These are phyloP conservation scores for Akanthomyces dipterigenus DNA, from an alignment of 2,329 filamentous ascomycete genomes.

Conservation along the genomic window DNA sequence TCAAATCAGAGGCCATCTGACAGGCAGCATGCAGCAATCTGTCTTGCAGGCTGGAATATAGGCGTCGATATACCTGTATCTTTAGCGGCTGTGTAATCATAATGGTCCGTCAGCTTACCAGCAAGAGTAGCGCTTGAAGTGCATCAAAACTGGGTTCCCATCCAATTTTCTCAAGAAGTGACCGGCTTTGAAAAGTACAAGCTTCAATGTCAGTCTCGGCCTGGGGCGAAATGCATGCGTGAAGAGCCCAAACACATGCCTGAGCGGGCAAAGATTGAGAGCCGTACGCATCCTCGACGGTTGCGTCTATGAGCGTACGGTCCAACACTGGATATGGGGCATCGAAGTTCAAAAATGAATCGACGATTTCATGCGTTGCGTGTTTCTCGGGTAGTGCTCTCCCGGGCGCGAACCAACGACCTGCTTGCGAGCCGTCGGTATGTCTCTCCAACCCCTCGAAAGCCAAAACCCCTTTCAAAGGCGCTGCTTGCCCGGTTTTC, in stretches of 20 bases:
- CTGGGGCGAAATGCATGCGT: not conserved
- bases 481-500: not conserved
- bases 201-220: not conserved
- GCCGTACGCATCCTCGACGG: slow-evolving; percentile 9
- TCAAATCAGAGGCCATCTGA: slow-evolving; percentile 14
- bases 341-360: not conserved
- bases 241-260: slow-evolving; percentile 15
- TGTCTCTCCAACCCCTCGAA: not conserved
- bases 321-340: slow-evolving; percentile 2
- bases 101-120: slow-evolving; percentile 10
- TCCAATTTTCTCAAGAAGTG: not conserved
- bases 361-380: not conserved
- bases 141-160: slow-evolving; percentile 8
- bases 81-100: not conserved
- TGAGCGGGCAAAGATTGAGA: slow-evolving; percentile 7
- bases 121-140: slow-evolving; percentile 13
- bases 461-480: not conserved
- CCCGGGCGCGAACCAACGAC: not conserved
- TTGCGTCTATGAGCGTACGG: slow-evolving; percentile 2
- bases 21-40: slow-evolving; percentile 9
- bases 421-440: not conserved
- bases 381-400: not conserved
- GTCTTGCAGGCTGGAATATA: not conserved
- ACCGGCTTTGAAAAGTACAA: not conserved
- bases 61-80: not conserved